These are phyloP conservation scores for Quercus alba DNA, from an alignment of 306 rosid genomes.

Conservation along the genomic window DNA sequence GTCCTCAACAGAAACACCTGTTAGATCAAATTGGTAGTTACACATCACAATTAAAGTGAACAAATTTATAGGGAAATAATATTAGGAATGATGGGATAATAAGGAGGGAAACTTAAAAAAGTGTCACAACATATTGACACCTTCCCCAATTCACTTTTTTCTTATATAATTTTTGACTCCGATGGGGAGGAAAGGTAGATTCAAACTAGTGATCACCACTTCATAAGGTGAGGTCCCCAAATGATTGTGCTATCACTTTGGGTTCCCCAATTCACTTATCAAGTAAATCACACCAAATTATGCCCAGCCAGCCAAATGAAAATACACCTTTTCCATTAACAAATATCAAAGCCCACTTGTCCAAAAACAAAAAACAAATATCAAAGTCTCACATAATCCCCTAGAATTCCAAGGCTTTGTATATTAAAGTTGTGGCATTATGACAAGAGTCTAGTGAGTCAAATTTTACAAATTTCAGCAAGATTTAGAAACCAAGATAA, in stretches of 20 bases:
- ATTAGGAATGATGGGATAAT: neutral
- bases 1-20: constrained; percentile 68
- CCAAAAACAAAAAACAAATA: neutral
- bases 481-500: too few relatives aligned
- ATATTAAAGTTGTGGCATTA: neutral
- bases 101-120: neutral
- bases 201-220: too few relatives aligned
- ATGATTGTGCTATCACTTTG: too few relatives aligned
- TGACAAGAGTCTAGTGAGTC: neutral
- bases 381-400: neutral
- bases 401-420: neutral
- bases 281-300: neutral
- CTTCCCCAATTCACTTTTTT: neutral
- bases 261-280: neutral
- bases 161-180: too few relatives aligned
- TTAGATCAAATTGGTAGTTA: constrained; percentile 8
- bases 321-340: neutral
- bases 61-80: constrained; percentile 11
- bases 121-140: neutral
- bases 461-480: too few relatives aligned
- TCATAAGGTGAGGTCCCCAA: too few relatives aligned
- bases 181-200: too few relatives aligned
- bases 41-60: constrained; percentile 8
- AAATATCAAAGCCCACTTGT: neutral
- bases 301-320: neutral